Percentiles rank a stretch among this genome's conserved stretches.
Conservation (phyloP, 345 rosid species). For the Firmiana major region DNA sequence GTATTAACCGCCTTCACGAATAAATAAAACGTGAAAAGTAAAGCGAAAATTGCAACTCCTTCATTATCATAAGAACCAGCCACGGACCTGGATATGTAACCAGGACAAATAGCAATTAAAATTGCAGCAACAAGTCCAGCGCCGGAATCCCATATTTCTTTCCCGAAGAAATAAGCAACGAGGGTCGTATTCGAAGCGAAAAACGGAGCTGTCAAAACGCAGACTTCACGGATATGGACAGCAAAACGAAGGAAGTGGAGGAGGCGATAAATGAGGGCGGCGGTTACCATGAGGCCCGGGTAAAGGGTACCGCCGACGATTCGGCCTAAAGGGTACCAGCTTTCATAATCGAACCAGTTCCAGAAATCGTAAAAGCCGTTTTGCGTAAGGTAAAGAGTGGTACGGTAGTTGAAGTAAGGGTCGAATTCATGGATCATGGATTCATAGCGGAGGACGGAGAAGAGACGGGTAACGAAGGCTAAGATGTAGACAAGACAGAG, state of each 20-base stretch:
- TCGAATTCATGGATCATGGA: conserved; percentile 67
- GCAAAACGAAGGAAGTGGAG: conserved; percentile 66
- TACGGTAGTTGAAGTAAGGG: conserved; percentile 91
- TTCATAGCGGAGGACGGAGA: conserved; percentile 67
- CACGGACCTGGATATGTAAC: conserved; percentile 89
- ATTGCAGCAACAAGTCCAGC: conserved; percentile 98
- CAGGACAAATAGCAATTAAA: conserved; percentile 86
- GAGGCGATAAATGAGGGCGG: conserved; percentile 75
- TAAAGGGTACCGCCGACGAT: conserved; percentile 87
- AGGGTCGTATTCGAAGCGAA: conserved; percentile 93
- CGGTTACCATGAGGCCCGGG: conserved; percentile 95
- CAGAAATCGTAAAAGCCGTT: conserved; percentile 95
- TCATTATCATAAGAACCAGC: conserved; percentile 95
- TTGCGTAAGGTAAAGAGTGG: conserved; percentile 83
- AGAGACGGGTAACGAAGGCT: conserved; percentile 62
- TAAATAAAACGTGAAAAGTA: conserved; percentile 78
- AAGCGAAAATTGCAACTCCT: conserved; percentile 84
- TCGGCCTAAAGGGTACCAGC: conserved; percentile 97
- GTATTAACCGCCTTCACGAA: conserved; percentile 92
- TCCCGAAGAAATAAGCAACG: conserved; percentile 92
- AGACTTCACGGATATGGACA: conserved; percentile 95
- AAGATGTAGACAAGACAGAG: no score
- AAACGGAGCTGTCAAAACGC: conserved; percentile 92
- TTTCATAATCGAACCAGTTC: conserved; percentile 98
- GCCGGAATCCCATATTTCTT: conserved; percentile 95